phyloP scores from a whole-genome alignment of 2,329 filamentous ascomycete genomes.

The Biscogniauxia sp. region DNA sequence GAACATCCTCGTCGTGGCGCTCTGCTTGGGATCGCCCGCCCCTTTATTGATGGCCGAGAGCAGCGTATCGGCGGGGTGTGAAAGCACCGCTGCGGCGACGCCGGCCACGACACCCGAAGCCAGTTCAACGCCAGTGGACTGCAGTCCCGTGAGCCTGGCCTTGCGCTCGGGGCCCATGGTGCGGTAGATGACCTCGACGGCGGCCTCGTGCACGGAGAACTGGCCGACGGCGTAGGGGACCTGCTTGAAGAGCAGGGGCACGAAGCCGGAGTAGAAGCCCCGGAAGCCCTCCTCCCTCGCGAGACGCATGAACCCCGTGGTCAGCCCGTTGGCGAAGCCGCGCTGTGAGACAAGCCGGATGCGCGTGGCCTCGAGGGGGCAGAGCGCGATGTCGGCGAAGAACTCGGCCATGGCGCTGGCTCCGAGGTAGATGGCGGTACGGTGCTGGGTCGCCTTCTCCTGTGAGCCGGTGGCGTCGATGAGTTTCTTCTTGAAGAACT shows the following conservation, averaged over 20 bases:
- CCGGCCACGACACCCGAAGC: constrained; percentile 83
- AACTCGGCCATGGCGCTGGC: constrained; percentile 68
- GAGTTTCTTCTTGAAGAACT: constrained; percentile 89
- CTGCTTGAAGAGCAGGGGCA: constrained; percentile 83
- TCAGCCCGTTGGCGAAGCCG: constrained; percentile 70
- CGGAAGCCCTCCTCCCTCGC: constrained; percentile 71
- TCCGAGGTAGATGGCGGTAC: constrained; percentile 67
- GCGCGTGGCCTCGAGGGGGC: constrained; percentile 82
- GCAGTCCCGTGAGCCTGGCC: constrained; percentile 63
- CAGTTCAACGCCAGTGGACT: constrained; percentile 81
- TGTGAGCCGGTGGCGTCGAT: constrained; percentile 64
- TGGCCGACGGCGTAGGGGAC: constrained; percentile 93
- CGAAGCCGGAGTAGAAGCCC: constrained; percentile 90
- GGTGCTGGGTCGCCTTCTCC: constrained; percentile 41
- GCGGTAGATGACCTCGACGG: constrained; percentile 72
- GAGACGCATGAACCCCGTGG: constrained; percentile 73
- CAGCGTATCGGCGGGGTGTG: constrained; percentile 76
- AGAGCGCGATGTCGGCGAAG: constrained; percentile 77
- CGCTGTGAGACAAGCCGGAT: constrained; percentile 79
- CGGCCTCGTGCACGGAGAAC: constrained; percentile 91
- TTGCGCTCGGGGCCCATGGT: constrained; percentile 65
- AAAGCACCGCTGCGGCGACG: constrained; percentile 84
- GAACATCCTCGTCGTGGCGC: constrained; percentile 50
- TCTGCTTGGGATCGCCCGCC: constrained; percentile 46
- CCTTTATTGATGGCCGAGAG: constrained; percentile 57